Evolutionary conservation across 768 basidiomycete genomes (phyloP).

Genomic region (Pleurotus cornucopiae): DNA sequence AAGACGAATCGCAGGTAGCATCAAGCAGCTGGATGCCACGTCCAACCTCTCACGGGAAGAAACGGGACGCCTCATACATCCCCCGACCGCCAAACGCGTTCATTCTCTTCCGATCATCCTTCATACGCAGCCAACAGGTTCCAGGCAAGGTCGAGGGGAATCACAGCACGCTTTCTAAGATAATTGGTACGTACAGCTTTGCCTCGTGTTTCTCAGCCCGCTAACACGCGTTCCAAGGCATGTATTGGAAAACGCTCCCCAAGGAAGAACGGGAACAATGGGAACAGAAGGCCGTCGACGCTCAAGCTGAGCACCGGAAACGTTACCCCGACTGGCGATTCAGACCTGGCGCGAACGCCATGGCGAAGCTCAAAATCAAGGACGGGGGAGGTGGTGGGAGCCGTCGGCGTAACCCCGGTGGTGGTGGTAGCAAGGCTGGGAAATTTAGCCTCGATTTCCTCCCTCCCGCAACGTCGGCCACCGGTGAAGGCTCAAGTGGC

Average conservation of each 20-base stretch:
- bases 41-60: constrained; percentile 47
- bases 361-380: constrained; percentile 33
- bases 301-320: constrained; percentile 69
- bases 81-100: constrained; percentile 84
- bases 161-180: constrained; percentile 76
- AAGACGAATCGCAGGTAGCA: constrained; percentile 18
- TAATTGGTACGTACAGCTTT: constrained; percentile 52
- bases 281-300: constrained; percentile 70
- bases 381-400: constrained; percentile 21
- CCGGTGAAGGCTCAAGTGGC: constrained; percentile 13
- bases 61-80: constrained; percentile 70
- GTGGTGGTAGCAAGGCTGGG: constrained; percentile 10
- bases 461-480: constrained; percentile 26
- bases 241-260: constrained; percentile 71
- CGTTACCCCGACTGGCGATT: constrained; percentile 84
- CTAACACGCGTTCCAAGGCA: constrained; percentile 35
- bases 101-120: constrained; percentile 78
- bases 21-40: constrained; percentile 1
- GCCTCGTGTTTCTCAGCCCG: constrained; percentile 8
- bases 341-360: constrained; percentile 52
- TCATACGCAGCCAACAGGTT: constrained; percentile 70
- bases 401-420: constrained; percentile 14
- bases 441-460: constrained; percentile 14
- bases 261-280: constrained; percentile 65
- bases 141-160: constrained; percentile 78